phyloP scores from a whole-genome alignment of 1,284 basidiomycete species.

The Jaminaea rosea region DNA sequence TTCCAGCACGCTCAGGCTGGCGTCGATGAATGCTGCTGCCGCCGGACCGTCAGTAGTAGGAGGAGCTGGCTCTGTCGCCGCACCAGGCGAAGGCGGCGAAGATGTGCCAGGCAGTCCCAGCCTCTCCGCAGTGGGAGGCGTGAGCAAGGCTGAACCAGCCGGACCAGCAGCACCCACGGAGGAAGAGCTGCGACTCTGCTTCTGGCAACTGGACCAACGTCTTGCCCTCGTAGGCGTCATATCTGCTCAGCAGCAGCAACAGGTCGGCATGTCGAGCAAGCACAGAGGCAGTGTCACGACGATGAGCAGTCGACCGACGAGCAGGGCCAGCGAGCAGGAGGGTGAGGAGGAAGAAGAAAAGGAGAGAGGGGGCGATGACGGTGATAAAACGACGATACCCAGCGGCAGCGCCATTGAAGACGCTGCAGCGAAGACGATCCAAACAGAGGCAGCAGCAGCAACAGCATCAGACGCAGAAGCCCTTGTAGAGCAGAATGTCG shows the following conservation, averaged over 20 bases:
- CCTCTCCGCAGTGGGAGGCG: too few relatives aligned
- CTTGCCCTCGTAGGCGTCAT: conserved; percentile 14
- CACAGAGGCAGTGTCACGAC: too few relatives aligned
- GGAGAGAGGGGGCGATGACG: too few relatives aligned
- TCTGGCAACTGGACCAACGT: conserved; percentile 1
- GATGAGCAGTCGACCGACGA: conserved; percentile 13
- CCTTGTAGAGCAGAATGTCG: neutral
- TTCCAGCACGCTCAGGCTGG: neutral
- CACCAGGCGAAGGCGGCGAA: neutral
- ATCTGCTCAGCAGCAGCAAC: too few relatives aligned
- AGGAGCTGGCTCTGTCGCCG: neutral
- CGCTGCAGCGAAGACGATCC: too few relatives aligned
- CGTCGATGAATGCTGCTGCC: conserved; percentile 1
- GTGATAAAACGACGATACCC: too few relatives aligned
- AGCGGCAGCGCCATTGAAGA: too few relatives aligned
- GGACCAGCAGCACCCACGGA: neutral
- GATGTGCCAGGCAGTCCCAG: too few relatives aligned
- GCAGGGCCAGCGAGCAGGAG: conserved; percentile 12
- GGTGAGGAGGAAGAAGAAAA: too few relatives aligned
- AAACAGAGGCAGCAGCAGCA: too few relatives aligned
- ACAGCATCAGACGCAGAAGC: too few relatives aligned
- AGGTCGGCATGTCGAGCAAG: too few relatives aligned
- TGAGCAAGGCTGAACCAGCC: conserved; percentile 3
- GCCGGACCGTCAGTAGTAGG: conserved; percentile 1
- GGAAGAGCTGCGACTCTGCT: neutral